These are phyloP conservation scores for Cladophialophora chaetospira DNA, from an alignment of 2,329 filamentous ascomycete species.

Conservation along the genomic window DNA sequence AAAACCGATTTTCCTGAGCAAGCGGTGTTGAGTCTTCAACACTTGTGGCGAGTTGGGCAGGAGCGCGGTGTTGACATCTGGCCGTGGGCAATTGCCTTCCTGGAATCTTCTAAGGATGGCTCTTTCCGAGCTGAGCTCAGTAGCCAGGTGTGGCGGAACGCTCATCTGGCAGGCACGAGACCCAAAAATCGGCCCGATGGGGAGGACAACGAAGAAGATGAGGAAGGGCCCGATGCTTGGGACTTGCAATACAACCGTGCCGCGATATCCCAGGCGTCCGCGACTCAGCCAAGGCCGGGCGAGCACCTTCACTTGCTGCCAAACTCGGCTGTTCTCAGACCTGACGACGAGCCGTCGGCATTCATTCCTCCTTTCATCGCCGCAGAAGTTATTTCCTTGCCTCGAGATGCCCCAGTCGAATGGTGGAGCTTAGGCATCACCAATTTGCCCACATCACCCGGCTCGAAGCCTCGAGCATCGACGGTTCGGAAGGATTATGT, in stretches of 20 bases:
- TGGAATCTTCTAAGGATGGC: constrained; percentile 48
- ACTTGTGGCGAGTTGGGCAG: constrained; percentile 79
- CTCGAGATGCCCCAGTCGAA: constrained; percentile 73
- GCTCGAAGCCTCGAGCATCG: constrained; percentile 5
- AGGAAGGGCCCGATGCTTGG: constrained; percentile 49
- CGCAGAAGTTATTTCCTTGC: constrained; percentile 74
- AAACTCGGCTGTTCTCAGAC: constrained; percentile 27
- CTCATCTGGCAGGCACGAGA: constrained; percentile 35
- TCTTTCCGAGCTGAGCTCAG: constrained; percentile 40
- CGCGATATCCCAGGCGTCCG: neutral
- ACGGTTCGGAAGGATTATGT: neutral
- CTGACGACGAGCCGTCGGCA: constrained; percentile 29
- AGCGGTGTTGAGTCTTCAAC: constrained; percentile 75
- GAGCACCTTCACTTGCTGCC: constrained; percentile 31
- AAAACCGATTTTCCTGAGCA: constrained; percentile 56
- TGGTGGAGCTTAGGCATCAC: constrained; percentile 73
- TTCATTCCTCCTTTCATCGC: constrained; percentile 68
- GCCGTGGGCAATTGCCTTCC: constrained; percentile 74
- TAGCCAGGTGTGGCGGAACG: constrained; percentile 49
- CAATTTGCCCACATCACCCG: constrained; percentile 43
- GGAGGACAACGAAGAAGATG: constrained; percentile 52
- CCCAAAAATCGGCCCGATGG: constrained; percentile 25
- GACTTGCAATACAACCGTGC: constrained; percentile 59
- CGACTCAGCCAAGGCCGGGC: constrained; percentile 19
- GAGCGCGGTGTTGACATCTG: constrained; percentile 74